phyloP scores from a whole-genome alignment of 2,329 filamentous ascomycete genomes.

The Colletotrichum agaves region DNA sequence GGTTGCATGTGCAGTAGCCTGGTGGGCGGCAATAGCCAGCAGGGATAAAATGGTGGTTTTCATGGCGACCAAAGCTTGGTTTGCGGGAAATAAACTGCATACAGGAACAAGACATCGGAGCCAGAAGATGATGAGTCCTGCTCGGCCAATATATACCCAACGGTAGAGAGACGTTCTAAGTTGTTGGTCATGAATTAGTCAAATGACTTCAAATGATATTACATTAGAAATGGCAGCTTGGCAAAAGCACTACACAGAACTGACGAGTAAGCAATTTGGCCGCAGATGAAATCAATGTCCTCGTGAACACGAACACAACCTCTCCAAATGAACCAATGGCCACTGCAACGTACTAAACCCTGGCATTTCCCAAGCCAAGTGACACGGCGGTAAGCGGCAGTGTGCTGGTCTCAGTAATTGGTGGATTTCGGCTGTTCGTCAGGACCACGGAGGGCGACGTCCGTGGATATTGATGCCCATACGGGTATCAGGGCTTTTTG shows the following conservation, averaged over 20 bases:
- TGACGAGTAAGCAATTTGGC: constrained; percentile 16
- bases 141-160: constrained; percentile 17
- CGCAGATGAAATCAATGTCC: constrained; percentile 14
- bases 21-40: constrained; percentile 47
- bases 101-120: neutral
- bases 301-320: constrained; percentile 20
- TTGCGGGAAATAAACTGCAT: neutral
- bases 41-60: constrained; percentile 48
- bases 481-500: neutral
- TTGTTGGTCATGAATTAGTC: neutral
- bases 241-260: neutral
- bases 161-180: neutral
- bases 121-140: neutral
- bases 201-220: constrained; percentile 4
- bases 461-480: constrained; percentile 14
- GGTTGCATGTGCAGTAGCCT: constrained; percentile 58
- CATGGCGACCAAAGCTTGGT: constrained; percentile 44
- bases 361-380: constrained; percentile 5
- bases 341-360: constrained; percentile 1
- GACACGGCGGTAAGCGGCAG: constrained; percentile 17
- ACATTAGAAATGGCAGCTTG: neutral
- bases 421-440: constrained; percentile 26
- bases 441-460: constrained; percentile 21
- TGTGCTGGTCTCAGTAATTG: constrained; percentile 27
- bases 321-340: neutral